Evolutionary conservation across 495 filamentous ascomycete species (phyloP), one percentile per base, ranked within the genome.

Genomic region (Aspergillus homomorphus): DNA sequence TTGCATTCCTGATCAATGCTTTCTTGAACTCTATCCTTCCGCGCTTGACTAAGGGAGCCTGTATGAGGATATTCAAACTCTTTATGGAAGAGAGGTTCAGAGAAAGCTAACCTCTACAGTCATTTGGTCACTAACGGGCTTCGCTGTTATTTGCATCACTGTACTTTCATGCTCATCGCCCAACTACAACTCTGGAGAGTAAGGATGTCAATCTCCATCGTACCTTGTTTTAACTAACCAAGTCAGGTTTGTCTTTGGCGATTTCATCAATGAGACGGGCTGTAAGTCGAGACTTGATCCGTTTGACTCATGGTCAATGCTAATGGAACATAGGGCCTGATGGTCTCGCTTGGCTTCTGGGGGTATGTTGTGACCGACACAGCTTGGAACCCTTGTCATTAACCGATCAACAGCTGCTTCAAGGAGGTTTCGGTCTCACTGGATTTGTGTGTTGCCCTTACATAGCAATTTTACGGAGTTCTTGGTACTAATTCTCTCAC

Each of bases 61-160:
- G 75, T 77, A 56, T 63, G 75, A 63, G 4, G n/a, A 41, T 8
- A 26, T 50, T 30, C 12, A 38, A 14, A 28, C 2, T 12, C 12
- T 2, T 38, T 7, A 23, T 33, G 46, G 18, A 19, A 23, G 21
- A 18, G 12, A 20, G n/a, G 51, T n/a, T 6, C 20, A 38, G 9
- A 48, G 33, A 10, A 52, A 41, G 4, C 53, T 58, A 23, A 63
- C 20, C 4, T 42, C 18, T 33, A 1, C 28, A 73, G 72, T 91
- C 55, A 80, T 81, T 38, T 90, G 88, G 88, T 87, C 84, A 12
- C 66, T 90, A 38, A 62, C 75, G 7, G 88, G 88, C 1, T 88
- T 90, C 58, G 69, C 79, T n/a, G 69, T 90, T 43, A 89, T 90
- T 46, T 85, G 73, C 14, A 87, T 87, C 54, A 87, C 87, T 0